Conservation (phyloP, 495 filamentous ascomycete species). For the Aspergillus indologenus region DNA sequence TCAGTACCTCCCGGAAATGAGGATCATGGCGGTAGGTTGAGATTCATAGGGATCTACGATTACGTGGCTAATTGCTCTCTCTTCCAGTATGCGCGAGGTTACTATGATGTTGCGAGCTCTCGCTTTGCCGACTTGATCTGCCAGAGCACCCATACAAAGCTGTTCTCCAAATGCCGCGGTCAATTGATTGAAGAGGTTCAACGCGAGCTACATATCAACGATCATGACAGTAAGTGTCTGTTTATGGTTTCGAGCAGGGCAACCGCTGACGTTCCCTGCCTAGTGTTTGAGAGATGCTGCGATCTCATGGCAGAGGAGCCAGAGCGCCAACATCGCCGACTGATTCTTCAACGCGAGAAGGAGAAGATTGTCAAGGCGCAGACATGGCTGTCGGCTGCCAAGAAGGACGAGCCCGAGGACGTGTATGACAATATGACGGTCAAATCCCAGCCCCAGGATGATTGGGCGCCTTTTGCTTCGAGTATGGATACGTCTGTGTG, state of each 20-base stretch:
- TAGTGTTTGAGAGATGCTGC: slow-evolving; percentile 37
- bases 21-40: slow-evolving; percentile 49
- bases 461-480: background rate
- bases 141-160: slow-evolving; percentile 41
- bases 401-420: slow-evolving; percentile 13
- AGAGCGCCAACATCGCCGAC: slow-evolving; percentile 38
- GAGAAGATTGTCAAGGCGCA: slow-evolving; percentile 45
- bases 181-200: slow-evolving; percentile 36
- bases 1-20: slow-evolving; percentile 41
- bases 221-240: slow-evolving; percentile 34
- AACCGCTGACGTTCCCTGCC: background rate
- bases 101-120: slow-evolving; percentile 52
- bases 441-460: slow-evolving; percentile 15
- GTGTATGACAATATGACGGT: background rate
- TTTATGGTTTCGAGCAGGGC: too few species aligned
- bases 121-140: slow-evolving; percentile 51
- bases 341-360: slow-evolving; percentile 37
- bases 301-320: slow-evolving; percentile 51
- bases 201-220: slow-evolving; percentile 30
- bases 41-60: too few species aligned
- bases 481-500: background rate
- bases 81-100: slow-evolving; percentile 41
- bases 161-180: slow-evolving; percentile 43
- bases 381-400: slow-evolving; percentile 32
- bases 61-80: background rate